These are phyloP conservation scores for Castanopsis chinensis DNA, from an alignment of 306 rosid genomes.

Conservation along the genomic window DNA sequence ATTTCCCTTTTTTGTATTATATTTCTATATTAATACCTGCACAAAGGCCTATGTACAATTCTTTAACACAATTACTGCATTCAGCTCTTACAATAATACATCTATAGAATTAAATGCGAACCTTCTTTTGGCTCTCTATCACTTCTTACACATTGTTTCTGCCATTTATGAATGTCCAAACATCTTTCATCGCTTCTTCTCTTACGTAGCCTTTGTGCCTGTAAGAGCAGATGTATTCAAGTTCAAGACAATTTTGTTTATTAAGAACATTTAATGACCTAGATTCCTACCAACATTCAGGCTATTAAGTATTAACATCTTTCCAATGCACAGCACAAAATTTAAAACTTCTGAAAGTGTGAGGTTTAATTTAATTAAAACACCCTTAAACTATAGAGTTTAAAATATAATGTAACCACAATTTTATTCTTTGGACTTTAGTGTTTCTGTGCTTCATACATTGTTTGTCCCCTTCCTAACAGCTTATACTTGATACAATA, in stretches of 20 bases:
- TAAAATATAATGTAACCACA: no score
- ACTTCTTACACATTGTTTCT: conserved; percentile 87
- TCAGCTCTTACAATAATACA: neutral
- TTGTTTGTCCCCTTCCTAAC: no score
- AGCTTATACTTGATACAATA: no score
- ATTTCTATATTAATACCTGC: no score
- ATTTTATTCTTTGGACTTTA: no score
- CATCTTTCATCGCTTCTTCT: conserved; percentile 79
- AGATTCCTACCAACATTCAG: neutral
- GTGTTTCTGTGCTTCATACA: no score
- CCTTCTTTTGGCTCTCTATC: conserved; percentile 90
- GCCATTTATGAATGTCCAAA: conserved; percentile 64
- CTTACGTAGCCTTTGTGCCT: conserved; percentile 74
- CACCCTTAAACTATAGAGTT: no score
- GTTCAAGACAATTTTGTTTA: neutral
- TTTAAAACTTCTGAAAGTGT: neutral
- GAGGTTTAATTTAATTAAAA: no score
- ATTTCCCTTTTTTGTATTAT: no score
- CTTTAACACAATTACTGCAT: no score
- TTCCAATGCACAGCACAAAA: neutral
- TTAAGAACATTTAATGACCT: neutral
- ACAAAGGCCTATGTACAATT: no score
- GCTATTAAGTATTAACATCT: no score
- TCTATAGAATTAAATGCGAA: conserved; percentile 25
- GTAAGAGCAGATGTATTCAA: neutral